phyloP scores from a whole-genome alignment of 805 yeast species.

The Starmera caribaea region DNA sequence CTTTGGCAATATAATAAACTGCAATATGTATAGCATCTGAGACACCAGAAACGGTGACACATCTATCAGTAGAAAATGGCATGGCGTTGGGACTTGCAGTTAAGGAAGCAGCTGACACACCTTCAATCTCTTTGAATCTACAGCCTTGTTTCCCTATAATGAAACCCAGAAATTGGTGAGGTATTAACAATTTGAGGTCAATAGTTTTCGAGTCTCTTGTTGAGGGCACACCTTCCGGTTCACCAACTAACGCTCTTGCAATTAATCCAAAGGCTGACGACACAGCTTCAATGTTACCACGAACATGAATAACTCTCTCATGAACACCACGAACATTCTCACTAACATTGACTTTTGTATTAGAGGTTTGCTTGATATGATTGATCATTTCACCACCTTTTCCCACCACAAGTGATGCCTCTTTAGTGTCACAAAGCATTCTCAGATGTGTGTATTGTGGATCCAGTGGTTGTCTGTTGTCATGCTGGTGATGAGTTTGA shows the following conservation, averaged over 20 bases:
- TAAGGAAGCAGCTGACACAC: constrained; percentile 66
- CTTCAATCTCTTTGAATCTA: constrained; percentile 73
- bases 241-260: constrained; percentile 55
- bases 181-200: constrained; percentile 53
- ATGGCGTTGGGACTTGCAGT: constrained; percentile 64
- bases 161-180: constrained; percentile 73
- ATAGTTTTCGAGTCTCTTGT: constrained; percentile 42
- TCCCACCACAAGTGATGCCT: constrained; percentile 70
- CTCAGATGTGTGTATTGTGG: constrained; percentile 59
- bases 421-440: constrained; percentile 67
- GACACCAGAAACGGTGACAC: constrained; percentile 62
- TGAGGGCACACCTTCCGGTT: constrained; percentile 56
- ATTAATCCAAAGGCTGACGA: constrained; percentile 77
- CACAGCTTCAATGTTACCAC: constrained; percentile 69
- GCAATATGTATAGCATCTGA: constrained; percentile 87
- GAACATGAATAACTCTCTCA: constrained; percentile 64
- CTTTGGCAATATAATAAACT: constrained; percentile 61
- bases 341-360: constrained; percentile 58
- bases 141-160: constrained; percentile 73
- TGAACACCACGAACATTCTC: constrained; percentile 64
- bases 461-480: constrained; percentile 25
- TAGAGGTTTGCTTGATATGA: constrained; percentile 52
- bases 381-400: constrained; percentile 70
- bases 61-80: constrained; percentile 71
- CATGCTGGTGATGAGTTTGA: constrained; percentile 13